Base-by-base conservation (phyloP, 1,284 basidiomycete genomes). In the Filobasidium uniguttulatum region DNA sequence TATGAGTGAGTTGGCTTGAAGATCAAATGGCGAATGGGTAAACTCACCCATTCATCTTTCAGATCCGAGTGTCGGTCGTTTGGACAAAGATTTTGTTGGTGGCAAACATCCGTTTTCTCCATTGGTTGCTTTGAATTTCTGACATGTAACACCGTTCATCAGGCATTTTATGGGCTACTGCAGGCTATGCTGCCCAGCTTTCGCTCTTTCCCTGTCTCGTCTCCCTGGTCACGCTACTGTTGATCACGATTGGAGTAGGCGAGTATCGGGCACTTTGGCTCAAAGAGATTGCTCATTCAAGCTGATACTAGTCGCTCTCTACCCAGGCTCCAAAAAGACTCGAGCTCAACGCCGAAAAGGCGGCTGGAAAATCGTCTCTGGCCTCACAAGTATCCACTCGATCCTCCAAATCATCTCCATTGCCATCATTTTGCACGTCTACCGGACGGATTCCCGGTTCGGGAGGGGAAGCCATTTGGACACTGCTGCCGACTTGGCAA, bases 311-410 rank as follows among this genome's bases (percentile, higher is more conserved):
- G n/a, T n/a, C n/a, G n/a, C n/a, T n/a, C n/a, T n/a, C n/a, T n/a
- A n/a, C 34, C 10, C 47, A 65, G 62, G 65, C 15, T 57, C 65
- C 30, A 56, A 63, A 15, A 62, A 61, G 3, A 63, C 63, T n/a
- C 55, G 68, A 38, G 68, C 67, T 5, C 58, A 61, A 45, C 64
- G 67, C 5, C 55, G 68, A 25, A 50, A 63, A 52, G 61, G 66
- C 37, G 66, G 67, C 34, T 70, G 68, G 68, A 68, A 68, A 56
- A 60, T 70, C 29, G 66, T 70, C 8, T 67, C 66, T 0, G 63
- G 57, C 10, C 63, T 66, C 1, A 68, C 67, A 65, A 46, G 61
- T 22, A 62, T 68, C 15, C 68, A 70, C 50, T 63, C 62, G 35
- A 22, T 63, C 2, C 52, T 70, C 2, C 68, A 68, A 50, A 52